Conservation (phyloP, 2,329 filamentous ascomycete genomes). For the Colletotrichum sp. region DNA sequence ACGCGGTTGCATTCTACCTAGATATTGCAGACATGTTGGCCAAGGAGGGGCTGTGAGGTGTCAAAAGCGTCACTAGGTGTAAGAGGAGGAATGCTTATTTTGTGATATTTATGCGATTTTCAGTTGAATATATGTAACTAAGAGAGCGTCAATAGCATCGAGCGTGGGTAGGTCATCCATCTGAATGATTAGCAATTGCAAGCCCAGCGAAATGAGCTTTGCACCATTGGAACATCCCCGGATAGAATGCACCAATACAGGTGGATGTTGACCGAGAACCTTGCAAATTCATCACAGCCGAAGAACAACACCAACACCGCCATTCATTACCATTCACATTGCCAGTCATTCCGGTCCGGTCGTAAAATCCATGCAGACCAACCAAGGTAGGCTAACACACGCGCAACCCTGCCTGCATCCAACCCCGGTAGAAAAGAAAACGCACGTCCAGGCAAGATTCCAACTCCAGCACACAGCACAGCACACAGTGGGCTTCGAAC, state of each 20-base stretch:
- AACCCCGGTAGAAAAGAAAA: neutral
- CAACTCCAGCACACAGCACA: neutral
- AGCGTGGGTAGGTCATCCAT: neutral
- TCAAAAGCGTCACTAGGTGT: neutral
- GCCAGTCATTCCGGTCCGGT: neutral
- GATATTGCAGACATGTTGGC: constrained; percentile 74
- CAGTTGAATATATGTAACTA: neutral
- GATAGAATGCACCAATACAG: neutral
- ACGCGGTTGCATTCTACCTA: constrained; percentile 71
- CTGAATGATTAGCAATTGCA: neutral
- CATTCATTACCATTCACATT: neutral
- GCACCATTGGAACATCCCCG: neutral
- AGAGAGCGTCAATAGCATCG: neutral
- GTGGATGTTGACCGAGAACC: neutral
- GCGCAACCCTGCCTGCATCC: neutral
- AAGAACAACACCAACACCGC: neutral
- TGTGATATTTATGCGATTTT: neutral
- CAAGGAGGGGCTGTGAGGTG: constrained; percentile 59
- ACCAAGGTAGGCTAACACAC: neutral
- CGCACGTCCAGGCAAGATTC: neutral
- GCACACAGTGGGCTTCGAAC: neutral
- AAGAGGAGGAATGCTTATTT: neutral
- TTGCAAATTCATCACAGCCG: neutral
- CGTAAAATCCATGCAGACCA: neutral
- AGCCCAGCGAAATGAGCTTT: neutral